Percentiles rank a stretch among this genome's conserved stretches.
These are phyloP conservation scores for Nannochloropsis salina DNA, from an alignment of 108 stramenopile genomes.

Conservation along the genomic window DNA sequence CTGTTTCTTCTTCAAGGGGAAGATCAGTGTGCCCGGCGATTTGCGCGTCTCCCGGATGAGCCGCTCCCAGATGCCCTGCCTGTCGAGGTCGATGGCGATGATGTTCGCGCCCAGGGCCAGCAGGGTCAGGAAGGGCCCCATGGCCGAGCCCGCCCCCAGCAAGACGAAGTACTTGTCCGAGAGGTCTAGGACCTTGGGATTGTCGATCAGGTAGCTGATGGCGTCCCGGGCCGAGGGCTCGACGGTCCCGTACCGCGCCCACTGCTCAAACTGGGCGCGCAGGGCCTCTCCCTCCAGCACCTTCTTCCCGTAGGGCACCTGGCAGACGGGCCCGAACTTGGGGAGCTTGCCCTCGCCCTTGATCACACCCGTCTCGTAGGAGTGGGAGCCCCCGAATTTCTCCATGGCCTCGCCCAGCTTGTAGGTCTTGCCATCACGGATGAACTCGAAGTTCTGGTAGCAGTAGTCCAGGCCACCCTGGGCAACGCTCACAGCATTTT, in stretches of 20 bases:
- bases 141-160: slow-evolving; percentile 92
- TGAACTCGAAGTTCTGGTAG: slow-evolving; percentile 82
- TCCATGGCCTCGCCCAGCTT: slow-evolving; percentile 78
- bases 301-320: slow-evolving; percentile 85
- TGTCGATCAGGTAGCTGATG: slow-evolving; percentile 70
- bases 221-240: slow-evolving; percentile 88
- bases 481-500: slow-evolving; percentile 73
- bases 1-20: slow-evolving; percentile 73
- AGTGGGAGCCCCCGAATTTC: slow-evolving; percentile 53
- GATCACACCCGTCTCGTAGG: slow-evolving; percentile 73
- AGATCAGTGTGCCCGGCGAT: slow-evolving; percentile 80
- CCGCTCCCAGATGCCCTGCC: slow-evolving; percentile 78
- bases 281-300: slow-evolving; percentile 69
- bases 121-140: slow-evolving; percentile 89
- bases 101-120: slow-evolving; percentile 90
- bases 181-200: slow-evolving; percentile 69
- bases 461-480: slow-evolving; percentile 81
- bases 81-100: slow-evolving; percentile 85
- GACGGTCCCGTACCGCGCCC: slow-evolving; percentile 90
- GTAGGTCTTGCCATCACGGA: slow-evolving; percentile 63
- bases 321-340: slow-evolving; percentile 5
- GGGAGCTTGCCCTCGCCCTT: slow-evolving; percentile 56
- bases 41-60: slow-evolving; percentile 70
- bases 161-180: slow-evolving; percentile 81
- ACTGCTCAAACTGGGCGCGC: slow-evolving; percentile 71